Evolutionary conservation across 2,329 filamentous ascomycete genomes (phyloP), one percentile per base, ranked within the genome.

Genomic region (Talaromyces sp.): DNA sequence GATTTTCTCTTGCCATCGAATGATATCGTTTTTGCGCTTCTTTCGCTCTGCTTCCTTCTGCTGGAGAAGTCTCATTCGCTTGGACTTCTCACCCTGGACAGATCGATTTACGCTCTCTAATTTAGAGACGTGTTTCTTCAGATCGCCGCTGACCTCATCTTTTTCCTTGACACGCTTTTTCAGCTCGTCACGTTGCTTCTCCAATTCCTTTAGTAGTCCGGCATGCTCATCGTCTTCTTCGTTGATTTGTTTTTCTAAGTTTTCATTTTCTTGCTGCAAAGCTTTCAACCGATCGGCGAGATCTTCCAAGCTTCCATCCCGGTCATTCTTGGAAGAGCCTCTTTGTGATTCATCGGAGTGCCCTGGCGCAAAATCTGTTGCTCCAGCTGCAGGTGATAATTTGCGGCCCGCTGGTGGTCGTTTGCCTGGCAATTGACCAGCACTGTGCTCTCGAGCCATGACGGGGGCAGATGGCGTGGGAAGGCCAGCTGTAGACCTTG

Each of bases 141-240:
- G 75, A 66, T 91, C 91, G 40, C 90, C 86, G 44, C 91, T 97
- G 46, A 87, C 89, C 65, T 95, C 91, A 60, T 97, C 93, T 70
- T 95, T 96, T 66, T 96, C 90, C 69, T 90, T 94, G 49, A 94
- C 80, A 17, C 86, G 82, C 56, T 87, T 86, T 64, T 83, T 87
- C 69, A 96, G 86, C 46, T 87, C 83, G 60, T 95, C 90, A 54
- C 90, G 88, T 64, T 96, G 90, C 53, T 86, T 86, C 49, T 87
- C 84, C 29, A 96, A 70, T 40, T 89, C 85, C 35, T 85, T 82
- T 59, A 90, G 75, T 47, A 83, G 75, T n/a, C 80, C 77, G 59
- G 83, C 84, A 54, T 85, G 85, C 47, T 93, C 89, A 33, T 85
- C 84, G 51, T 90, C 86, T 57, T 92, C 89, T 49, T 79, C 76